Evolutionary conservation across 371 early-diverging fungal genomes (phyloP).

Genomic region (Rhizopus arrhizus): DNA sequence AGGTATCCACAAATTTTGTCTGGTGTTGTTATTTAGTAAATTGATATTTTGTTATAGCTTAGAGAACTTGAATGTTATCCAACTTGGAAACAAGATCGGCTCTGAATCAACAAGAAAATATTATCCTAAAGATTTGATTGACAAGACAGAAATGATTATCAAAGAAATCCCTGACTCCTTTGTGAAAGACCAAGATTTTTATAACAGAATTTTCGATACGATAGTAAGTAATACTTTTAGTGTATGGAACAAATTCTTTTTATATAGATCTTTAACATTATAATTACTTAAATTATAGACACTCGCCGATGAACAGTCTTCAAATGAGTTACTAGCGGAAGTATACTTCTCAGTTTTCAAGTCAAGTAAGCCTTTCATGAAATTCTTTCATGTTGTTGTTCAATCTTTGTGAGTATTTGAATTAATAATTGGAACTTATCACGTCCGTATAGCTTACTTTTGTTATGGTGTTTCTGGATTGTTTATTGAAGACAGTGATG

Average conservation of each 20-base stretch:
- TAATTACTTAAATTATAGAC: constrained; percentile 14
- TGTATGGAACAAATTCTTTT: constrained; percentile 8
- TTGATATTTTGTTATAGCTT: constrained; percentile 19
- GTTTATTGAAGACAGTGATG: constrained; percentile 17
- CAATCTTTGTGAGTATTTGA: constrained; percentile 17
- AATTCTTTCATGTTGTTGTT: constrained; percentile 14
- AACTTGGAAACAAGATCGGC: constrained; percentile 12
- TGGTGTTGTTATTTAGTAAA: constrained; percentile 15
- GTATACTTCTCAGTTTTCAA: constrained; percentile 19
- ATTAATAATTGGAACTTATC: constrained; percentile 18
- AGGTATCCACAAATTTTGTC: constrained; percentile 19
- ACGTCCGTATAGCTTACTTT: constrained; percentile 13
- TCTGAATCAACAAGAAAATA: constrained; percentile 12
- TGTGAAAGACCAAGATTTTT: constrained; percentile 15
- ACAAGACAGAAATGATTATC: constrained; percentile 9
- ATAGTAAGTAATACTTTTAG: constrained; percentile 16
- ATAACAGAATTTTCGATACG: constrained; percentile 8
- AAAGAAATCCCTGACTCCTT: constrained; percentile 10
- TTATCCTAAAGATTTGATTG: constrained; percentile 10
- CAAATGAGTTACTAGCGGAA: constrained; percentile 12
- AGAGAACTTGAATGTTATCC: constrained; percentile 9
- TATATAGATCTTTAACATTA: constrained; percentile 14
- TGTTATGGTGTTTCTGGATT: constrained; percentile 17
- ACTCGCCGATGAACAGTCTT: constrained; percentile 13
- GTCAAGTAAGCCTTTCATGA: constrained; percentile 19